Evolutionary conservation across 2,329 filamentous ascomycete genomes (phyloP).

Genomic region (Ceratocystis lukuohia): DNA sequence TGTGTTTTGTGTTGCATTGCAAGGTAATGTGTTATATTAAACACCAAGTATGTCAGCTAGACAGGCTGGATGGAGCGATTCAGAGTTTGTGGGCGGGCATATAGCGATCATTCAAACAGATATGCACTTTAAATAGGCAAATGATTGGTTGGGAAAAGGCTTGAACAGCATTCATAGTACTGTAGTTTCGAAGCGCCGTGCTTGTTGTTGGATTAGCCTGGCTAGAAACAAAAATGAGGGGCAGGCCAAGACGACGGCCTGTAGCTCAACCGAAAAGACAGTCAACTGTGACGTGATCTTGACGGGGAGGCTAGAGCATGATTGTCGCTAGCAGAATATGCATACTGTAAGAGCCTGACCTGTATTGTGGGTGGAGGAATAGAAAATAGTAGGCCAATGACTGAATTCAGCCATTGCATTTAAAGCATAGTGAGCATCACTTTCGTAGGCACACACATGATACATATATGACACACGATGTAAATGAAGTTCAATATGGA

Average conservation of each 20-base stretch:
- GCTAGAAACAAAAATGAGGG: neutral
- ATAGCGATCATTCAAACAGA: too few relatives aligned
- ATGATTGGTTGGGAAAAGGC: too few relatives aligned
- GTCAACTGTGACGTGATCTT: neutral
- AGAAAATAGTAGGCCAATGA: too few relatives aligned
- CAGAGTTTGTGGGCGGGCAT: too few relatives aligned
- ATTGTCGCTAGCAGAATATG: neutral
- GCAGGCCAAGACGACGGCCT: neutral
- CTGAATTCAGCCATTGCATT: too few relatives aligned
- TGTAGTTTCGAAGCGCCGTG: too few relatives aligned
- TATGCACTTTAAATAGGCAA: too few relatives aligned
- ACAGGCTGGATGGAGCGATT: neutral
- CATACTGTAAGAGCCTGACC: neutral
- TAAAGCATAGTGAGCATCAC: too few relatives aligned
- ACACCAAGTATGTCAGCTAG: neutral
- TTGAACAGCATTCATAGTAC: too few relatives aligned
- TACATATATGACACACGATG: neutral
- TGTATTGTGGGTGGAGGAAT: neutral
- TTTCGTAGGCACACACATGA: neutral
- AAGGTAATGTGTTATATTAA: neutral
- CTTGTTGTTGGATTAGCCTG: neutral
- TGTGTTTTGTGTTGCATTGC: constrained; percentile 5
- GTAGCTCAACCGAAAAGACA: neutral
- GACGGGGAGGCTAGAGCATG: neutral
- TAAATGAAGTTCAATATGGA: neutral